Percentiles rank a stretch among this genome's conserved stretches.
Conservation (phyloP, 805 yeast genomes). For the Lachancea fermentati region DNA sequence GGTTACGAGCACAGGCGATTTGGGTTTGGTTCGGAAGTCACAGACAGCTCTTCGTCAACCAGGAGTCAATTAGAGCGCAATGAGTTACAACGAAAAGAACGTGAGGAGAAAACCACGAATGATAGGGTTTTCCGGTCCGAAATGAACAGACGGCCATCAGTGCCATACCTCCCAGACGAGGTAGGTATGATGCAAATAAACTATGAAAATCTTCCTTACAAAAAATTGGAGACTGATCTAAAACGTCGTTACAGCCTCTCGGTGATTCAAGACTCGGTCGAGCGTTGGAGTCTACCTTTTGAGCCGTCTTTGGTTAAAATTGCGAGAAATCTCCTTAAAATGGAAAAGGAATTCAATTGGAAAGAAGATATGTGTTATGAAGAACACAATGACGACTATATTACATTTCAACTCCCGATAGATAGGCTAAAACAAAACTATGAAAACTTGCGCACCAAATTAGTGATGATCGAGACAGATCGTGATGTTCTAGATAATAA, state of each 20-base stretch:
- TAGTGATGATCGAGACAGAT: conserved; percentile 16
- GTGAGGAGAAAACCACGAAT: background rate
- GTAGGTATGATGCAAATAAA: conserved; percentile 7
- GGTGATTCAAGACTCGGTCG: conserved; percentile 21
- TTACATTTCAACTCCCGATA: conserved; percentile 7
- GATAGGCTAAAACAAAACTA: conserved; percentile 13
- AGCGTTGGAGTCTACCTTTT: conserved; percentile 28
- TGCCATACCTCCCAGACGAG: conserved; percentile 12
- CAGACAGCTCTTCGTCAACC: background rate
- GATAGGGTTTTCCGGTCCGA: conserved; percentile 23
- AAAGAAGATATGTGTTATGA: conserved; percentile 11
- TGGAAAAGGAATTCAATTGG: conserved; percentile 14
- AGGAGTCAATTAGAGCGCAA: background rate
- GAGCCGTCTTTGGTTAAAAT: conserved; percentile 27
- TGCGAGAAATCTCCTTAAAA: conserved; percentile 25
- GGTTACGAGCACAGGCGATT: background rate
- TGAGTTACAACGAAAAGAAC: background rate
- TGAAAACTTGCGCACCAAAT: conserved; percentile 15
- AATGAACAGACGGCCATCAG: conserved; percentile 24
- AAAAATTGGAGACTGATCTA: background rate
- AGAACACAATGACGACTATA: conserved; percentile 7
- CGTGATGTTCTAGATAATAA: conserved; percentile 22
- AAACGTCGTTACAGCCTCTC: conserved; percentile 23
- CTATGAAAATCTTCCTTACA: conserved; percentile 5
- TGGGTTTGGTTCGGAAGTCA: background rate